A percentile compares a stretch with the other conserved stretches of the same genome.
Conservation (phyloP, 805 yeast genomes). For the Torulaspora quercuum region DNA sequence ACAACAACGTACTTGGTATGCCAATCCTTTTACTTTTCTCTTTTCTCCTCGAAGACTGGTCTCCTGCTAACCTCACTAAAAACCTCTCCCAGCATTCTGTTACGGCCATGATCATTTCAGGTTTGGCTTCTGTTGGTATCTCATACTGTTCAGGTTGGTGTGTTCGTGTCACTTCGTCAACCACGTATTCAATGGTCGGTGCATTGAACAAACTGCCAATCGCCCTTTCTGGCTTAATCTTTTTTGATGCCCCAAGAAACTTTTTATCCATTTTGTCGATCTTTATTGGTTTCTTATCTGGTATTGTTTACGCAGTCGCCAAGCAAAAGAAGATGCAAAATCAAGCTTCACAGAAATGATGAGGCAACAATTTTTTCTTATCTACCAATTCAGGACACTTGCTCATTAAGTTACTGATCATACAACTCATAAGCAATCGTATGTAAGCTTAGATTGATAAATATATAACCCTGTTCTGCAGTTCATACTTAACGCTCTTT, state of each 20-base stretch:
- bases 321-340: constrained; percentile 73
- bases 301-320: constrained; percentile 92
- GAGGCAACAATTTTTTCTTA: background rate
- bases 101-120: constrained; percentile 83
- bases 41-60: constrained; percentile 88
- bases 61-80: constrained; percentile 62
- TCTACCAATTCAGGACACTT: no score
- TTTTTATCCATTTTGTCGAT: constrained; percentile 89
- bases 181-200: constrained; percentile 99
- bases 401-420: no score
- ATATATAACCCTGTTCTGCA: no score
- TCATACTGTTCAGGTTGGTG: constrained; percentile 99
- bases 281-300: constrained; percentile 90
- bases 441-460: no score
- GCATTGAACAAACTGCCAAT: constrained; percentile 97
- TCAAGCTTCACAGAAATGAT: constrained; percentile 10
- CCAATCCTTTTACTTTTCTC: constrained; percentile 82
- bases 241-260: constrained; percentile 93
- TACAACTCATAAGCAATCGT: background rate
- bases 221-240: constrained; percentile 89
- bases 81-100: constrained; percentile 77
- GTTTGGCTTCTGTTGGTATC: constrained; percentile 92
- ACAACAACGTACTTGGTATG: constrained; percentile 90
- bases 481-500: no score
- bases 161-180: constrained; percentile 97